phyloP scores from a whole-genome alignment of 495 filamentous ascomycete genomes.

The Aspergillus steynii region DNA sequence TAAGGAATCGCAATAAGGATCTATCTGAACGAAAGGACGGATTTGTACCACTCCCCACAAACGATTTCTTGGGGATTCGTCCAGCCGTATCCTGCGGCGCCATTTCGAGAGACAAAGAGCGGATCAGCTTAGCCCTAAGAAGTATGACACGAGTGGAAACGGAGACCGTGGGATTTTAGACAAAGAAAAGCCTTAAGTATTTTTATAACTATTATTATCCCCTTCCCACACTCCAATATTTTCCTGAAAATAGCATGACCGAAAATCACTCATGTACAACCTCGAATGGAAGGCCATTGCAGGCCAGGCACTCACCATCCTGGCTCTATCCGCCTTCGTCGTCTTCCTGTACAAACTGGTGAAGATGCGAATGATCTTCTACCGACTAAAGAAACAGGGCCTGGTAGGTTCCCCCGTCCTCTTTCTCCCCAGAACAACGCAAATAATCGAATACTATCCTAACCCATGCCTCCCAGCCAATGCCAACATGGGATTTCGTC shows the following conservation, averaged over 20 bases:
- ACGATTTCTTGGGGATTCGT: background rate
- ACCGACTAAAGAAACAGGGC: slow-evolving; percentile 8
- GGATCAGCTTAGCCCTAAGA: too few relatives aligned
- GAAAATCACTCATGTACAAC: too few relatives aligned
- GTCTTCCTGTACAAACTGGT: slow-evolving; percentile 1
- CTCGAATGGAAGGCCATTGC: background rate
- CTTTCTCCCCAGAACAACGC: too few relatives aligned
- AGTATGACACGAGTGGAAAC: background rate
- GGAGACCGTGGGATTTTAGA: background rate
- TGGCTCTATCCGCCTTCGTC: background rate
- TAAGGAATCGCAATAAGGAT: background rate
- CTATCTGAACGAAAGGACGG: background rate
- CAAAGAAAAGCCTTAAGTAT: background rate
- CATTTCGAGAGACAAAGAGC: background rate
- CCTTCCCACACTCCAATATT: too few relatives aligned
- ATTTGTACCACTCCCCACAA: background rate
- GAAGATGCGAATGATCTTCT: background rate
- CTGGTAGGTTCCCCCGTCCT: background rate
- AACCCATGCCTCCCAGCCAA: background rate
- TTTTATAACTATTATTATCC: too few relatives aligned
- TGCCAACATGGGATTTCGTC: background rate
- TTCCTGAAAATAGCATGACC: too few relatives aligned
- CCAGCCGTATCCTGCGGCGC: background rate
- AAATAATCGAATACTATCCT: background rate
- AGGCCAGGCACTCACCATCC: background rate